phyloP scores from a whole-genome alignment of 352 stramenopile genomes.

The Globisporangium barbulae region DNA sequence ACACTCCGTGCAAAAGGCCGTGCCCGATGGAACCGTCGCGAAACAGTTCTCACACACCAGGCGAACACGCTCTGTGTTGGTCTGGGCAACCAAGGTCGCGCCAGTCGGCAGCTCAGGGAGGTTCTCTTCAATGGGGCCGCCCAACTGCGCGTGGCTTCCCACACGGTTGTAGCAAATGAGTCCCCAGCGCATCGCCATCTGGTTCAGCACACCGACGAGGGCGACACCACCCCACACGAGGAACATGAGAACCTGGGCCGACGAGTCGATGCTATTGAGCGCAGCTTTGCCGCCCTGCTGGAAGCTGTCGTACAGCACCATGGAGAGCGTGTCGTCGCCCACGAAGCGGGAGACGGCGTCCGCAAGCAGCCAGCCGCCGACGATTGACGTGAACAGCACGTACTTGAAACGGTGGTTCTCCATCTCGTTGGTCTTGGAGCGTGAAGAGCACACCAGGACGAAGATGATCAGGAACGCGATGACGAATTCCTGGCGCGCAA shows the following conservation, averaged over 20 bases:
- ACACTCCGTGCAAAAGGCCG: conserved; percentile 88
- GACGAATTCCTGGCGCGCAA: conserved; percentile 86
- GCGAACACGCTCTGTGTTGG: conserved; percentile 57
- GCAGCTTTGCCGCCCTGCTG: conserved; percentile 53
- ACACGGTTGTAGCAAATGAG: conserved; percentile 89
- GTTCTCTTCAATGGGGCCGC: conserved; percentile 58
- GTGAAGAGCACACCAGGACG: conserved; percentile 71
- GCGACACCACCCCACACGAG: conserved; percentile 67
- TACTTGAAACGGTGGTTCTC: conserved; percentile 91
- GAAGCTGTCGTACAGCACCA: conserved; percentile 63
- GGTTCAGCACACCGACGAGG: conserved; percentile 67
- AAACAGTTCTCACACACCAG: conserved; percentile 90
- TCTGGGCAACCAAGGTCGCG: conserved; percentile 55
- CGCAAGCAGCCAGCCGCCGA: conserved; percentile 70
- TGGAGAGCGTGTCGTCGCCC: conserved; percentile 53
- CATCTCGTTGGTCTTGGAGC: conserved; percentile 76
- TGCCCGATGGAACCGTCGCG: conserved; percentile 74
- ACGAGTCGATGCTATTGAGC: conserved; percentile 44
- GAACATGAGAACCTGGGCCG: conserved; percentile 73
- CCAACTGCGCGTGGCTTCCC: conserved; percentile 61
- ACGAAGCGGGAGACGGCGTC: conserved; percentile 78
- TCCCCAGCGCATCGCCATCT: conserved; percentile 84
- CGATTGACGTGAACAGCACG: conserved; percentile 67
- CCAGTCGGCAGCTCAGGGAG: conserved; percentile 73
- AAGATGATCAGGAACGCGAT: conserved; percentile 88